Base-by-base conservation (phyloP, 2,329 filamentous ascomycete genomes). In the Amesomyces nigricolor region DNA sequence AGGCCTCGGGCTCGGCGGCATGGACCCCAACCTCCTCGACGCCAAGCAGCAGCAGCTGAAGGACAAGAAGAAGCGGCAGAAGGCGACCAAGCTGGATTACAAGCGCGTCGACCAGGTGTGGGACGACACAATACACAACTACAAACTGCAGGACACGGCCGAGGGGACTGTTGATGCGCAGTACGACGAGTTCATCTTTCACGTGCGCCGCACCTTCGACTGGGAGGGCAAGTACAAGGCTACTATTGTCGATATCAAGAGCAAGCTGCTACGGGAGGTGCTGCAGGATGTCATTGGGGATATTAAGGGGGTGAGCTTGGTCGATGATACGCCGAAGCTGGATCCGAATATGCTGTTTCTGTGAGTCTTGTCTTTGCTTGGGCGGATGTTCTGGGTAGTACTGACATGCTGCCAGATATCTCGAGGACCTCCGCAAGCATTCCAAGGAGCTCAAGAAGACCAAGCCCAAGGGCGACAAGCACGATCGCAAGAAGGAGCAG, bases 221-320 rank as follows among this genome's bases (percentile, higher is more conserved):
- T 89, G 82, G 82, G 88, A 94, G 63, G 89, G 89, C 59, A 90
- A 90, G 64, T 91, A 89, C 64, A 77, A 82, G 63, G 66, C 68
- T 65, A 91, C 90, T 0, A 73, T 85, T 13, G 83, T 96, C 47
- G 89, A 95, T 62, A 88, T 96, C 70, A 94, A 91, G 72, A 94
- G 89, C 67, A 90, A 90, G 63, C 72, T 83, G 14, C 76, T 96
- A 3, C 85, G 86, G 7, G 84, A 90, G 59, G 84, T 82, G 19
- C 75, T 92, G 0, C 77, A 80, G 48, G 82, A 85, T 42, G 78
- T 91, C 10, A 85, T 92, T 77, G 87, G 88, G 43, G 85, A 83
- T 17, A 83, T 89, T 65, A 90, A 89, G 66, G 85, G 88, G 14
- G 78, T 95, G 42, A 91, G 85, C 61, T 72, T 95, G 45, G 88